Base-by-base conservation (phyloP, 129 eudicot species). In the Tagetes erecta region DNA sequence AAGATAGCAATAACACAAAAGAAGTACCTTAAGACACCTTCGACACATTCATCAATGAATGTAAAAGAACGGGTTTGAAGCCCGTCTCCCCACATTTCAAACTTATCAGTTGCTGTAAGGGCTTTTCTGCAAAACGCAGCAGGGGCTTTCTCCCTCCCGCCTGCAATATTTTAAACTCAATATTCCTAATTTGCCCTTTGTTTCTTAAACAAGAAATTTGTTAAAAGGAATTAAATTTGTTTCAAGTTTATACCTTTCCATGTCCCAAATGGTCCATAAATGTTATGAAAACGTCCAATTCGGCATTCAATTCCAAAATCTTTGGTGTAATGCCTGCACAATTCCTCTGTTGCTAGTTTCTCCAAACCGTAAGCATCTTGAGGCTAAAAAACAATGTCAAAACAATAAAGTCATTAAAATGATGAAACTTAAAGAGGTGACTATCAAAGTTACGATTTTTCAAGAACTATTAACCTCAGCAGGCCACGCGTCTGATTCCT, bases 51-150 rank as follows among this genome's bases (percentile, higher is more conserved):
- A 78, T 95, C 99, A 52, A 95, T 95, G 85, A 95, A 95, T 75
- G 99, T 95, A 83, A 95, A 95, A 47, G 99, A 95, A 20, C 99
- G 92, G 37, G 99, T 95, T 64, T 95, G 99, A 33, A 83, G 66
- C 51, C 99, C 99, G 78, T 95, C 99, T 63, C 99, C 99, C 99
- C 99, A 95, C 99, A 95, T 95, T 81, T 95, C 99, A 85, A 94
- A 95, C 82, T 83, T 95, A 75, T 95, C 97, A 7, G 86, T 80
- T 0, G 97, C 81, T 27, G 97, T 95, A 37, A 86, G 84, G 8
- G 96, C 81, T 68, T 93, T 95, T 74, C 98, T 86, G 79, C 97
- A 91, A 62, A 95, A 95, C 3, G 98, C 98, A 80, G 99, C 97
- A 46, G 99, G 97, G 30, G 99, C 97, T 71, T 95, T 95, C 80